Base-by-base conservation (phyloP, 345 rosid species). In the Eucalyptus tenuipes region DNA sequence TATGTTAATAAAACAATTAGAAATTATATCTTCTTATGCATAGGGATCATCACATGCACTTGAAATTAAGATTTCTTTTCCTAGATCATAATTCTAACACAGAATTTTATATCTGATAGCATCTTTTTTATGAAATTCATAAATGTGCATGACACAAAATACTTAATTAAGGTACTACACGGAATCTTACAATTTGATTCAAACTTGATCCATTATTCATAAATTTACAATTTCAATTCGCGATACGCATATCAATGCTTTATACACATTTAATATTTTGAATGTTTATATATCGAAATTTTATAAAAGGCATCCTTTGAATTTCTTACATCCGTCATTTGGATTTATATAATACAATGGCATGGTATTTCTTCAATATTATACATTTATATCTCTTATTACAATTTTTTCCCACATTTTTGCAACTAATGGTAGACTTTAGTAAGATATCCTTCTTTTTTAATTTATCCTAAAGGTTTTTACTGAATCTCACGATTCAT, bases 191-290 rank as follows among this genome's bases (percentile, higher is more conserved):
- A 55, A 22, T 55, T 55, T 55, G 61, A 55, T 55, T 22, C 29
- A 25, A 55, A 55, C 61, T 55, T 10, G 61, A 55, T 55, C 29
- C 61, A 55, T 9, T 24, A 55, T 0, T 55, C 0, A 55, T 0
- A 9, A 55, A 55, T 66, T 33, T 31, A 68, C 11, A 3, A 9
- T 31, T 68, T 68, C 7, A 33, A 31, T 33, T 68, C 80, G 33
- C 13, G 0, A 16, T 31, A 4, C 24, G 0, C 1, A 31, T 68
- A 5, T 68, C 1, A 0, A 33, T 68, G 29, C 61, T 68, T 31
- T 31, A 68, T 31, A 33, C 18, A 8, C 37, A 33, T 31, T 68
- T 68, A 52, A 33, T 33, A 68, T 68, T 55, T 24, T 55, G 13
- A 33, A 15, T 8, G 42, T 17, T 52, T 52, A 52, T 52, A 52